These are phyloP conservation scores for Stenogyne calaminthoides DNA, from an alignment of 305 asterid species.

Conservation along the genomic window DNA sequence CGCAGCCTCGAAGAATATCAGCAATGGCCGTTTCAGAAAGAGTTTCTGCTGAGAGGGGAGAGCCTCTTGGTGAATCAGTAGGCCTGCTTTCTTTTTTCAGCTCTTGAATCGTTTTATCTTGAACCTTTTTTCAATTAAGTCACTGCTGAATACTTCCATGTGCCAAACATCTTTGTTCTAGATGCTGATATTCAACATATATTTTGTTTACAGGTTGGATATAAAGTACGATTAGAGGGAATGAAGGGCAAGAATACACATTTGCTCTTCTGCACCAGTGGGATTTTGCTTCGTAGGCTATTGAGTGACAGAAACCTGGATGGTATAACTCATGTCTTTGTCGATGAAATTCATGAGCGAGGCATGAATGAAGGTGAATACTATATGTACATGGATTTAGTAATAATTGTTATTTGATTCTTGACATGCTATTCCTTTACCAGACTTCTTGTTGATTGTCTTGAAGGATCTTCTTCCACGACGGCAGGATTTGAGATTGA, in stretches of 20 bases:
- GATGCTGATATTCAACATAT: conserved; percentile 43
- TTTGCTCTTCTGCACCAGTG: conserved; percentile 96
- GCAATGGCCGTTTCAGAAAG: conserved; percentile 97
- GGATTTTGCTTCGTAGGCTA: conserved; percentile 95
- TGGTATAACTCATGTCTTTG: conserved; percentile 92
- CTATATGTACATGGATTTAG: conserved; percentile 10
- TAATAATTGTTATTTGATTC: conserved; percentile 32
- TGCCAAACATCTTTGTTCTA: conserved; percentile 37
- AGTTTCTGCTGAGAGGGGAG: conserved; percentile 98
- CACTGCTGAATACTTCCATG: conserved; percentile 26
- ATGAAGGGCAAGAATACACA: conserved; percentile 95
- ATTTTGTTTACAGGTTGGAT: conserved; percentile 79
- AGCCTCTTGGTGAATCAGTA: conserved; percentile 97
- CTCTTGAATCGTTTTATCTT: conserved; percentile 16
- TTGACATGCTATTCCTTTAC: conserved; percentile 43
- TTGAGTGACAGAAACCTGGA: conserved; percentile 90
- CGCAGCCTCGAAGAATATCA: conserved; percentile 98
- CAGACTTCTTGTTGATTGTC: conserved; percentile 96
- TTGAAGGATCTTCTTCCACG: conserved; percentile 97
- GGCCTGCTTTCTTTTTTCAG: conserved; percentile 44
- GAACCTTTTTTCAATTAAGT: conserved; percentile 9
- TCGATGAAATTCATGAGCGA: conserved; percentile 98
- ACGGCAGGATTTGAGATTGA: conserved; percentile 88
- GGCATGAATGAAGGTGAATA: conserved; percentile 99
- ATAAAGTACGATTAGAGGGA: conserved; percentile 97